These are phyloP conservation scores for Malbranchea cinnamomea DNA, from an alignment of 2,329 filamentous ascomycete species.

Conservation along the genomic window DNA sequence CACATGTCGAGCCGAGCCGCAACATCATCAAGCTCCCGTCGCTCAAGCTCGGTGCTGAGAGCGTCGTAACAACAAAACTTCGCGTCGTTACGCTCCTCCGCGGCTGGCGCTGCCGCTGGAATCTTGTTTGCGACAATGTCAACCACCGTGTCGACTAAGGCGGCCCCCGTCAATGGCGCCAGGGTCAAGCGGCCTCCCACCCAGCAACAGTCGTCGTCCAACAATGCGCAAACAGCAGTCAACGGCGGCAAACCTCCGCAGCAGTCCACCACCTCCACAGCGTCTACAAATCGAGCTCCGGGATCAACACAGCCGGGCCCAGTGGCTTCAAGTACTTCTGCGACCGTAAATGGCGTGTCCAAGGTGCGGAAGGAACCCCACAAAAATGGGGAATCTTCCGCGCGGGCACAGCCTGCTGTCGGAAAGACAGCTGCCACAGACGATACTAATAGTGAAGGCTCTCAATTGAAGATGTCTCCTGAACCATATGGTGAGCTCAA, in stretches of 20 bases:
- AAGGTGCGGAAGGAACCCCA: conserved; percentile 8
- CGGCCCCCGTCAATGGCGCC: conserved; percentile 25
- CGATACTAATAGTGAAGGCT: conserved; percentile 18
- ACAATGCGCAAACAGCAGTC: conserved; percentile 42
- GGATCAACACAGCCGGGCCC: conserved; percentile 38
- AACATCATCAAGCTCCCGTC: conserved; percentile 1
- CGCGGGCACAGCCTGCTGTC: conserved; percentile 22
- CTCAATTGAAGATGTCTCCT: conserved; percentile 22
- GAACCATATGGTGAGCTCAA: conserved; percentile 31
- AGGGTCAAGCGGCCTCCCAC: conserved; percentile 58
- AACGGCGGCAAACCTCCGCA: conserved; percentile 45
- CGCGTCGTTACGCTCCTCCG: conserved; percentile 1
- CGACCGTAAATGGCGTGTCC: conserved; percentile 32
- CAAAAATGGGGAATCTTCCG: conserved; percentile 1
- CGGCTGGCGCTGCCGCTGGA: conserved; percentile 1
- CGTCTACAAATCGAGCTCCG: conserved; percentile 40
- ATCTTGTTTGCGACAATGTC: conserved; percentile 21
- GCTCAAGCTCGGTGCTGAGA: conserved; percentile 1
- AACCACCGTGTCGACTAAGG: conserved; percentile 30
- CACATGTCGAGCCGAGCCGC: conserved; percentile 8
- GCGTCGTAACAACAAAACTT: not conserved
- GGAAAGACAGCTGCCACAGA: conserved; percentile 17
- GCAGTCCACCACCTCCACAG: conserved; percentile 42
- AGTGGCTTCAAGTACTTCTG: conserved; percentile 22
- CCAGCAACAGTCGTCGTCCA: too few relatives aligned